phyloP scores from a whole-genome alignment of 169 alveolate genomes.

The Cryptosporidium felis region DNA sequence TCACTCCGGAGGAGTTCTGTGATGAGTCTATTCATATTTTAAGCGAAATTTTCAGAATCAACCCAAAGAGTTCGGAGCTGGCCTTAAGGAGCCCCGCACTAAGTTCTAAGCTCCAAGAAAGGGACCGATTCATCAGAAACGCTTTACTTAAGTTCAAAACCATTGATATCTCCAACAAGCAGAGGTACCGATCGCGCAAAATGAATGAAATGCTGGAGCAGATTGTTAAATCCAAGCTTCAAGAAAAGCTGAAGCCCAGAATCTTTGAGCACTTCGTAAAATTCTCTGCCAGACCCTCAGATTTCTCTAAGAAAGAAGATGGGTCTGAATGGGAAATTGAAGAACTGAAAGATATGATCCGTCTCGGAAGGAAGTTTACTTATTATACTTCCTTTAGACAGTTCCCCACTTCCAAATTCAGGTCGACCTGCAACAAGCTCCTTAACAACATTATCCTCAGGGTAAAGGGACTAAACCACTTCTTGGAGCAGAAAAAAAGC shows the following conservation, averaged over 20 bases:
- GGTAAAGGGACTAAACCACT: constrained; percentile 6
- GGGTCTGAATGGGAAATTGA: constrained; percentile 12
- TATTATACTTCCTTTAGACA: constrained; percentile 21
- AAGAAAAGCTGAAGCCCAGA: constrained; percentile 29
- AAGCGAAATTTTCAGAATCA: constrained; percentile 5
- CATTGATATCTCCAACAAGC: not conserved
- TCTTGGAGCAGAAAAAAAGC: not conserved
- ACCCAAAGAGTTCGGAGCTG: not conserved
- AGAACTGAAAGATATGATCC: constrained; percentile 32
- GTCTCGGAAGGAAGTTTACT: constrained; percentile 25
- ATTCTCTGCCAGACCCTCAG: not conserved
- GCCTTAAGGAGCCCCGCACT: not conserved
- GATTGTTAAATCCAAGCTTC: constrained; percentile 20
- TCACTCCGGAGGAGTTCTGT: constrained; percentile 48
- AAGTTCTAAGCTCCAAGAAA: not conserved
- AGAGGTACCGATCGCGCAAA: not conserved
- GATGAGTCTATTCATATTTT: constrained; percentile 5
- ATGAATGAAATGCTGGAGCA: constrained; percentile 48
- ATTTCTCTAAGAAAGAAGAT: not conserved
- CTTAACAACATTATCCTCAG: constrained; percentile 17
- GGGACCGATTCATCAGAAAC: constrained; percentile 19
- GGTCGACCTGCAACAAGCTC: not conserved
- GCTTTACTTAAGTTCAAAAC: constrained; percentile 13
- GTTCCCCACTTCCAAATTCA: constrained; percentile 22
- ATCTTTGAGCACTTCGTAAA: not conserved